Evolutionary conservation across 352 stramenopile species (phyloP), one percentile per base, ranked within the genome.

Genomic region (Phytophthora chlamydospora): DNA sequence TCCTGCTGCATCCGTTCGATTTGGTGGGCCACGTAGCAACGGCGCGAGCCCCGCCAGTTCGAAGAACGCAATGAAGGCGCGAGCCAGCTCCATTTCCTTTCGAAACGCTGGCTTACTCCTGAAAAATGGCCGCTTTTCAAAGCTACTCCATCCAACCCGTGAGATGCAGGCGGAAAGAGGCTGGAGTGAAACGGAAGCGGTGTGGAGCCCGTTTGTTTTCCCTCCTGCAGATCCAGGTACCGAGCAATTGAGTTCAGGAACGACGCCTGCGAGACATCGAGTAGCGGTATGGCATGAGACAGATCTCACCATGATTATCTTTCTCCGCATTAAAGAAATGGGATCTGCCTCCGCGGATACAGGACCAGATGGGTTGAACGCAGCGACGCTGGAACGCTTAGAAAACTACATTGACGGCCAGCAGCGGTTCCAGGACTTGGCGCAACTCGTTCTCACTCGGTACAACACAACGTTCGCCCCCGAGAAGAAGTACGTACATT

Each of bases 91-190:
- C 1, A 67, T 76, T 1, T 76, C 69, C 5, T 88, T 76, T 58
- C 76, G 72, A 7, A 90, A 90, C 46, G 71, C 58, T 50, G 80
- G 80, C 0, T 56, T 88, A 33, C 58, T 88, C 50, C 68, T 83
- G 14, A 59, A 66, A 13, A 80, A 71, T 58, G 80, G 80, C 6
- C 72, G 73, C 40, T 88, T 87, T 54, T 68, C 73, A 19, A 76
- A 76, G 31, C 27, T 76, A 46, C 47, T 60, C 10, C 46, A 58
- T 59, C 17, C 50, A 41, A 64, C 40, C 32, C 50, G 40, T 58
- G 44, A 53, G 17, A 34, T 12, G 14, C 17, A 36, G 34, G 31
- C 43, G 35, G 44, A 55, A 55, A 68, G 24, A 38, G 21, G 14
- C 19, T 49, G 12, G 4, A 32, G 52, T 36, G 71, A 63, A n/a